Evolutionary conservation across 2,329 filamentous ascomycete genomes (phyloP), one percentile per base, ranked within the genome.

Genomic region (Hawksworthiomyces lignivorus): DNA sequence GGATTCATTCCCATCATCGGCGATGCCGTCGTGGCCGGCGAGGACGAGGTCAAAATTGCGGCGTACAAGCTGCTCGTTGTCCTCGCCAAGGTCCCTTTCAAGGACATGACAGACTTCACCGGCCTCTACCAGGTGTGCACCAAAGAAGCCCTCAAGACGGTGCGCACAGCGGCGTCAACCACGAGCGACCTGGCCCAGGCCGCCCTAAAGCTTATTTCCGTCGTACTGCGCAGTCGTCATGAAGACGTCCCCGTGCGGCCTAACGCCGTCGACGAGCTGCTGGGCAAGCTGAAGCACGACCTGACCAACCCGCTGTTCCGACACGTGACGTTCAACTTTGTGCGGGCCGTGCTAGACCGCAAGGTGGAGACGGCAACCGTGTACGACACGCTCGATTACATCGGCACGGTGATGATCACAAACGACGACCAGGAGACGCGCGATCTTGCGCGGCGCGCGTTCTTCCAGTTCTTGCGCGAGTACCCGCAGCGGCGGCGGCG

Each of bases 11-110:
- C 88, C 1, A 81, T 96, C 45, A 73, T 97, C 26, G 89, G 90
- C 41, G 92, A 98, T 61, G 80, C 87, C 1, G 70, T 97, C 32
- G 71, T 95, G 7, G 81, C 80, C 50, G 81, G 80, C 2, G 87
- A 96, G 56, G 90, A 97, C 55, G 92, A 98, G 58, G 84, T 98
- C 46, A 92, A 94, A 64, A 78, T 94, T 26, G 83, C 90, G 2
- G 81, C 87, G 10, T 82, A 97, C 56, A 81, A 88, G 48, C 69
- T 97, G n/a, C 70, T 98, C 20, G 82, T 81, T 0, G 82, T 87
- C 2, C 81, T 97, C 46, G 82, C 88, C 61, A 90, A 87, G 56
- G 83, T 96, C 5, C 87, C 87, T 0, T 74, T 96, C 52, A 69
- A 81, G 43, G 72, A 85, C 32, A 36, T 32, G 43, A 18, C 29